A percentile compares a stretch with the other conserved stretches of the same genome.
Evolutionary conservation across 1,284 basidiomycete genomes (phyloP).

Genomic region (Abortiporus biennis): DNA sequence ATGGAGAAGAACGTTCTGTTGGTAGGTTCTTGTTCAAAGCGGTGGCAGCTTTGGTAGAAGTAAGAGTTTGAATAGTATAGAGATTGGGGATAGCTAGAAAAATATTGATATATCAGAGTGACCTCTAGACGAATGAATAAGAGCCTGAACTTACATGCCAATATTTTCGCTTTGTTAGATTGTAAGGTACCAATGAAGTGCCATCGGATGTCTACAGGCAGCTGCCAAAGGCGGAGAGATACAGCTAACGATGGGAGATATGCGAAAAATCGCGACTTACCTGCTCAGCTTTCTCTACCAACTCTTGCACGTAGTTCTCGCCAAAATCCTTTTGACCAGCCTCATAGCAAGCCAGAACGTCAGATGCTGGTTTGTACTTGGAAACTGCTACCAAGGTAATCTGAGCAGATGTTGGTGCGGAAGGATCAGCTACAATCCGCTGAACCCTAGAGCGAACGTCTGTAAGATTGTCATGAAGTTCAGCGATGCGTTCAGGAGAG

Average conservation of each 20-base stretch:
- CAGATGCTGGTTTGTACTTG: conserved; percentile 88
- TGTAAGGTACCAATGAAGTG: conserved; percentile 96
- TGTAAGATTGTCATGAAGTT: conserved; percentile 44
- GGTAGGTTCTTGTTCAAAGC: conserved; percentile 78
- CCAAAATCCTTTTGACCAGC: conserved; percentile 88
- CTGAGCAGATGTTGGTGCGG: conserved; percentile 13
- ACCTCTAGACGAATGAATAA: conserved; percentile 6
- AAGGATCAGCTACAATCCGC: conserved; percentile 12
- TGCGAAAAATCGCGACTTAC: conserved; percentile 38
- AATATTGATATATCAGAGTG: conserved; percentile 7
- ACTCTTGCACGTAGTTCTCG: conserved; percentile 96
- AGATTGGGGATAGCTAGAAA: conserved; percentile 81
- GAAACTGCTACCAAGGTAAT: conserved; percentile 82
- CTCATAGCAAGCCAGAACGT: conserved; percentile 80
- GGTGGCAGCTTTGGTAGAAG: conserved; percentile 79
- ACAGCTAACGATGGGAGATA: background rate
- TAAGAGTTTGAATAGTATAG: conserved; percentile 86
- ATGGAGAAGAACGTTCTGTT: conserved; percentile 35
- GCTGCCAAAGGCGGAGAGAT: conserved; percentile 32
- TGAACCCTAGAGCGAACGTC: conserved; percentile 45
- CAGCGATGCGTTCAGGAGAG: conserved; percentile 29
- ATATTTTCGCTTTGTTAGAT: conserved; percentile 89
- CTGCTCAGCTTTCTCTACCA: conserved; percentile 82
- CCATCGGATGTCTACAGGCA: conserved; percentile 85
- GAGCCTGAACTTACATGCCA: conserved; percentile 62